Percentiles rank a stretch among this genome's conserved stretches.
These are phyloP conservation scores for Podaxis sp. DNA, from an alignment of 768 basidiomycete species.

Conservation along the genomic window DNA sequence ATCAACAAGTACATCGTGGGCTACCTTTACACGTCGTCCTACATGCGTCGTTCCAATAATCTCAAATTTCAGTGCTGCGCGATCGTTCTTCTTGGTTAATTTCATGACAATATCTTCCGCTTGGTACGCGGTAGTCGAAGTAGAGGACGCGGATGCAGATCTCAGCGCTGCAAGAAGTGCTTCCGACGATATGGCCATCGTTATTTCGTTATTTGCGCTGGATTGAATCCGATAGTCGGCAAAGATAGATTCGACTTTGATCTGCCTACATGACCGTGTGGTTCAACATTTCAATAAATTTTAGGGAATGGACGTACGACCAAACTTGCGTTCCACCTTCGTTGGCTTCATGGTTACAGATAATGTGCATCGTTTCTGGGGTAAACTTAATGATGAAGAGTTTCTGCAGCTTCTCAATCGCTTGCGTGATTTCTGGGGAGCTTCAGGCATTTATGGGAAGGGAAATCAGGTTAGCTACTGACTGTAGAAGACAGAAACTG, in stretches of 20 bases:
- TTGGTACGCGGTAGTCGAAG: conserved; percentile 41
- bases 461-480: conserved; percentile 17
- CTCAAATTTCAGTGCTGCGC: conserved; percentile 75
- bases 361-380: conserved; percentile 72
- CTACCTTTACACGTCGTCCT: conserved; percentile 61
- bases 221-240: conserved; percentile 83
- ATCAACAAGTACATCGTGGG: conserved; percentile 81
- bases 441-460: neutral
- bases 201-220: conserved; percentile 80
- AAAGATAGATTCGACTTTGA: conserved; percentile 69
- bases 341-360: conserved; percentile 77
- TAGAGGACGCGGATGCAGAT: conserved; percentile 52
- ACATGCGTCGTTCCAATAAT: conserved; percentile 64
- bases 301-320: conserved; percentile 35
- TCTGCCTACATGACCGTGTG: conserved; percentile 37
- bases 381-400: conserved; percentile 81
- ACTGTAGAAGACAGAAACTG: conserved; percentile 34
- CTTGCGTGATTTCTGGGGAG: conserved; percentile 68
- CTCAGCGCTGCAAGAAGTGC: conserved; percentile 73
- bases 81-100: conserved; percentile 82
- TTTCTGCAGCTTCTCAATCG: conserved; percentile 82
- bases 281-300: neutral
- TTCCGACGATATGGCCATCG: conserved; percentile 68
- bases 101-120: conserved; percentile 75
- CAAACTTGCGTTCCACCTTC: conserved; percentile 89